Conservation (phyloP, 2,329 filamentous ascomycete genomes). For the Hypoxylon sp. region DNA sequence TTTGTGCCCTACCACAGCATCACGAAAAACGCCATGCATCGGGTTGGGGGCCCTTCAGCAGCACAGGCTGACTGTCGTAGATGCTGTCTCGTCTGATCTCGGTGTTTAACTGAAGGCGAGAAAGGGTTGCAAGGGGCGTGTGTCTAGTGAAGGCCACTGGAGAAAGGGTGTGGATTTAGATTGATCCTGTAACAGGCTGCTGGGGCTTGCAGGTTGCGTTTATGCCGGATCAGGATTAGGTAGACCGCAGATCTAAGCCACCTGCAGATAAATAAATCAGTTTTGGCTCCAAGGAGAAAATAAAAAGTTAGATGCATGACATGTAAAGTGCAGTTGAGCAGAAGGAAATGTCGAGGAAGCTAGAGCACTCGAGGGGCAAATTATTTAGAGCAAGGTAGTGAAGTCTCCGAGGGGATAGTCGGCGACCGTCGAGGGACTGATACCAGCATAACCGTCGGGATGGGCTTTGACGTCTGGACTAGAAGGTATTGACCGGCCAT, state of each 20-base stretch:
- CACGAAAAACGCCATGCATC: slow-evolving; percentile 4
- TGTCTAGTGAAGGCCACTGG: slow-evolving; percentile 11
- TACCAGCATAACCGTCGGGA: slow-evolving; percentile 8
- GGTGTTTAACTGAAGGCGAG: slow-evolving; percentile 10
- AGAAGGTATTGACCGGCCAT: slow-evolving; percentile 31
- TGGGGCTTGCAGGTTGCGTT: slow-evolving; percentile 40
- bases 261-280: slow-evolving; percentile 45
- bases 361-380: slow-evolving; percentile 22
- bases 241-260: slow-evolving; percentile 46
- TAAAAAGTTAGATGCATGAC: slow-evolving; percentile 18
- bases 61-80: neutral
- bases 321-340: neutral
- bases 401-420: neutral
- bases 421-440: slow-evolving; percentile 6
- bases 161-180: slow-evolving; percentile 32
- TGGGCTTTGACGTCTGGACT: slow-evolving; percentile 18
- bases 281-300: slow-evolving; percentile 30
- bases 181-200: slow-evolving; percentile 28
- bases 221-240: slow-evolving; percentile 41
- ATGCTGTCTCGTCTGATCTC: slow-evolving; percentile 5
- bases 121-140: slow-evolving; percentile 16
- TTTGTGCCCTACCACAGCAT: slow-evolving; percentile 11
- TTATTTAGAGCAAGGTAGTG: slow-evolving; percentile 15
- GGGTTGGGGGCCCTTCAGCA: neutral
- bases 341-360: slow-evolving; percentile 6